phyloP scores from a whole-genome alignment of 495 filamentous ascomycete species.

The Trichoderma orchidacearum region DNA sequence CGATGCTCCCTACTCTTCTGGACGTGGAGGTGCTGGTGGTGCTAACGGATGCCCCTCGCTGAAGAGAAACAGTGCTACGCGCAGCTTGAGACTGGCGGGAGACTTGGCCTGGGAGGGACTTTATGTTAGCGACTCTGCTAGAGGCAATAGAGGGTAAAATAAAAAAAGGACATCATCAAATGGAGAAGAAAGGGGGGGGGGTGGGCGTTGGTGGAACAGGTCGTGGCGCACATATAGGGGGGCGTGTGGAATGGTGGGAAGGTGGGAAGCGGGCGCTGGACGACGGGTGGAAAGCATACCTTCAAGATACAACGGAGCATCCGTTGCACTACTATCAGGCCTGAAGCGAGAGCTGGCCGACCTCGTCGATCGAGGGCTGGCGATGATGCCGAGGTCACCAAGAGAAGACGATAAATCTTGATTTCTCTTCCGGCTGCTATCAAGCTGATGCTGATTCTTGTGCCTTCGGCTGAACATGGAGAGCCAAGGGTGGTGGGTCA shows the following conservation, averaged over 20 bases:
- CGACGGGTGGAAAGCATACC: neutral
- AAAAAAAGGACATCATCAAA: conserved; percentile 1
- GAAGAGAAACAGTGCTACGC: neutral
- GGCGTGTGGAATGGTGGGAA: neutral
- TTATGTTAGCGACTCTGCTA: neutral
- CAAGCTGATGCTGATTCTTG: neutral
- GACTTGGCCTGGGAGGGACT: neutral
- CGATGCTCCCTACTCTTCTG: conserved; percentile 11
- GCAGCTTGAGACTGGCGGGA: neutral
- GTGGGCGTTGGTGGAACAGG: neutral
- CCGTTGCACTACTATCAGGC: neutral
- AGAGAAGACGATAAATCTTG: neutral
- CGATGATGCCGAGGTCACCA: neutral
- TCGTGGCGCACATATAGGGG: neutral
- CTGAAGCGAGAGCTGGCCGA: neutral
- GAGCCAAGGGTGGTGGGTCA: neutral
- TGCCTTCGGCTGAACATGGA: neutral
- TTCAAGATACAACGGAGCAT: neutral
- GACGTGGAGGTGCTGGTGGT: neutral
- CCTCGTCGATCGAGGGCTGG: neutral
- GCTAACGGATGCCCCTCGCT: neutral
- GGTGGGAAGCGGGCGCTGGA: neutral
- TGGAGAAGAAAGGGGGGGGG: conserved; percentile 5
- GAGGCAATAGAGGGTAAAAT: conserved; percentile 3
- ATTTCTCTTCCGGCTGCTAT: neutral